Conservation (phyloP, 352 stramenopile genomes). For the Pythium insidiosum region DNA sequence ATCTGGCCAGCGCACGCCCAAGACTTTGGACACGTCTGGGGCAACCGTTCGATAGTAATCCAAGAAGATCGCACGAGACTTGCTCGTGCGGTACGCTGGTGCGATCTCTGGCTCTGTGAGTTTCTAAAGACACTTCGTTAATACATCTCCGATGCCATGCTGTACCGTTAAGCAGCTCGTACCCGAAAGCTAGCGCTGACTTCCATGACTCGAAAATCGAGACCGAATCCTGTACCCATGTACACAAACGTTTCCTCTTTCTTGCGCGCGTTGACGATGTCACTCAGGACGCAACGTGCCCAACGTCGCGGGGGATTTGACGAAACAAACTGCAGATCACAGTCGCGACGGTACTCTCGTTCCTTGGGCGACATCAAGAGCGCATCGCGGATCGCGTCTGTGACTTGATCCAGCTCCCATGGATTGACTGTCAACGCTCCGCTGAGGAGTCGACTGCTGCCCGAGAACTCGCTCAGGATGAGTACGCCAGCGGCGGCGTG, state of each 20-base stretch:
- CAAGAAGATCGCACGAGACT: slow-evolving; percentile 92
- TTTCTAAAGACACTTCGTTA: slow-evolving; percentile 27
- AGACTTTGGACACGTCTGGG: slow-evolving; percentile 84
- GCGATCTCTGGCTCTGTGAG: slow-evolving; percentile 55
- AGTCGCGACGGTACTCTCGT: slow-evolving; percentile 61
- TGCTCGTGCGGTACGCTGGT: slow-evolving; percentile 58
- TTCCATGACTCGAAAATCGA: slow-evolving; percentile 95
- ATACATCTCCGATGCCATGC: background rate
- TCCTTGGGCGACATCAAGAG: slow-evolving; percentile 71
- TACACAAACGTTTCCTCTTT: slow-evolving; percentile 77
- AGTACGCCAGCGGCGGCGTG: slow-evolving; percentile 80
- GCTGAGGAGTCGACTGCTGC: slow-evolving; percentile 91
- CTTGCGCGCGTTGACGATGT: slow-evolving; percentile 73
- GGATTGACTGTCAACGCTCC: slow-evolving; percentile 96
- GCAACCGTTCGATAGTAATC: slow-evolving; percentile 98
- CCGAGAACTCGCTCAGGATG: slow-evolving; percentile 97
- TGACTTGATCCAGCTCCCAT: slow-evolving; percentile 89
- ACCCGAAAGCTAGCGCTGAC: slow-evolving; percentile 90
- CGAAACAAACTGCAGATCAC: slow-evolving; percentile 71
- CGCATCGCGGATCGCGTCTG: slow-evolving; percentile 56
- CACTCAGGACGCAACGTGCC: slow-evolving; percentile 63
- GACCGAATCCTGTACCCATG: slow-evolving; percentile 91
- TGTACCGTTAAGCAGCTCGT: slow-evolving; percentile 45
- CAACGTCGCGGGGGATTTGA: slow-evolving; percentile 59
- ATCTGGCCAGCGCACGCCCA: slow-evolving; percentile 64